Evolutionary conservation across 208 protist species (phyloP).

Genomic region (Balamuthia mandrillaris): DNA sequence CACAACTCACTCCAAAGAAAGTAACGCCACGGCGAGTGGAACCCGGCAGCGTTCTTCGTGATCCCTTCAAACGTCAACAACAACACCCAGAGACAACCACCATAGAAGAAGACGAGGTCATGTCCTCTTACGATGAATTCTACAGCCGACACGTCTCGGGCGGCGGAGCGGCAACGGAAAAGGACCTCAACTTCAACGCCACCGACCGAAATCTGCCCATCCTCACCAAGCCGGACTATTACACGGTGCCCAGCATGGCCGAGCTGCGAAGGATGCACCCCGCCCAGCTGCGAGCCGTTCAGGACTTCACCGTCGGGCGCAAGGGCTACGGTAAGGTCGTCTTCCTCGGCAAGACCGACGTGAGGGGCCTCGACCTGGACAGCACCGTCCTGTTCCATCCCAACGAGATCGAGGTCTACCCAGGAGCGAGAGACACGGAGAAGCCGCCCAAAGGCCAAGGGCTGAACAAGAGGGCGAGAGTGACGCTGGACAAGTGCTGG

Average conservation of each 20-base stretch:
- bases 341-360: not conserved
- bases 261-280: not conserved
- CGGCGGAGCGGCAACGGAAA: not conserved
- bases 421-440: not conserved
- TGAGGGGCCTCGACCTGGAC: not conserved
- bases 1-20: too few species aligned
- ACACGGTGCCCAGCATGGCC: not conserved
- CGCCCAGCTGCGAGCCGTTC: not conserved
- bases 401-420: not conserved
- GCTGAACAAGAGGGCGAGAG: not conserved
- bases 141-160: not conserved
- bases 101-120: too few species aligned
- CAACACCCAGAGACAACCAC: too few species aligned
- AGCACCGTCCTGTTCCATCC: not conserved
- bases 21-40: too few species aligned
- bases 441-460: not conserved
- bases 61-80: too few species aligned
- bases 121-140: not conserved
- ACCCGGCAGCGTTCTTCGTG: too few species aligned
- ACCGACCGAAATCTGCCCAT: not conserved
- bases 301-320: not conserved
- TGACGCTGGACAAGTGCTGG: constrained; percentile 1
- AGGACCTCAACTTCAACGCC: not conserved
- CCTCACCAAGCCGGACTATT: not conserved
- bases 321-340: not conserved